Evolutionary conservation across 1,284 basidiomycete genomes (phyloP).

Genomic region (Erythrobasidium hasegawianum): DNA sequence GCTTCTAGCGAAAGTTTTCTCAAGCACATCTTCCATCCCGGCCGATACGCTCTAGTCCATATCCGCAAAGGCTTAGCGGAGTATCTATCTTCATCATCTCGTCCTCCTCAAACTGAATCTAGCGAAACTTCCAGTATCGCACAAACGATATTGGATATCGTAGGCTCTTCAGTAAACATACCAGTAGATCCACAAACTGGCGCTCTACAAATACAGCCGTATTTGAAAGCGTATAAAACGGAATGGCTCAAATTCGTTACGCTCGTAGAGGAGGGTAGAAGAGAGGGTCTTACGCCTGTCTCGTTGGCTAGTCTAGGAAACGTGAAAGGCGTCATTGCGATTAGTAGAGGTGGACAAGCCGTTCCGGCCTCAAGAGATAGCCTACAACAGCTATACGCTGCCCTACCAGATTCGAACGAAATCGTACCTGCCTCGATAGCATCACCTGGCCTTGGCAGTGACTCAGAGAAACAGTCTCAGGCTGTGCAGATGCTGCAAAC

Average conservation of each 20-base stretch:
- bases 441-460: no score
- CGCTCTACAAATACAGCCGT: slow-evolving; percentile 68
- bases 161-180: slow-evolving; percentile 75
- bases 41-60: slow-evolving; percentile 75
- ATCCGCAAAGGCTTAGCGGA: slow-evolving; percentile 73
- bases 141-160: slow-evolving; percentile 64
- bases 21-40: slow-evolving; percentile 74
- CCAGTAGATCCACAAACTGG: slow-evolving; percentile 72
- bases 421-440: background rate
- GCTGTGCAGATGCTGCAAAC: slow-evolving; percentile 52
- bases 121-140: slow-evolving; percentile 49
- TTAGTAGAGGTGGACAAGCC: slow-evolving; percentile 6
- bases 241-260: slow-evolving; percentile 93
- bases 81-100: slow-evolving; percentile 62
- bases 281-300: slow-evolving; percentile 76
- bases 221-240: slow-evolving; percentile 74
- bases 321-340: slow-evolving; percentile 46
- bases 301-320: slow-evolving; percentile 54
- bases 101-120: slow-evolving; percentile 51
- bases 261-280: slow-evolving; percentile 77
- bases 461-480: background rate
- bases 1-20: slow-evolving; percentile 65
- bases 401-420: slow-evolving; percentile 53
- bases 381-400: slow-evolving; percentile 44
- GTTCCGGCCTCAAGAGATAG: background rate